Evolutionary conservation across 345 rosid genomes (phyloP), one percentile per base, ranked within the genome.

Genomic region (Pistacia integerrima): DNA sequence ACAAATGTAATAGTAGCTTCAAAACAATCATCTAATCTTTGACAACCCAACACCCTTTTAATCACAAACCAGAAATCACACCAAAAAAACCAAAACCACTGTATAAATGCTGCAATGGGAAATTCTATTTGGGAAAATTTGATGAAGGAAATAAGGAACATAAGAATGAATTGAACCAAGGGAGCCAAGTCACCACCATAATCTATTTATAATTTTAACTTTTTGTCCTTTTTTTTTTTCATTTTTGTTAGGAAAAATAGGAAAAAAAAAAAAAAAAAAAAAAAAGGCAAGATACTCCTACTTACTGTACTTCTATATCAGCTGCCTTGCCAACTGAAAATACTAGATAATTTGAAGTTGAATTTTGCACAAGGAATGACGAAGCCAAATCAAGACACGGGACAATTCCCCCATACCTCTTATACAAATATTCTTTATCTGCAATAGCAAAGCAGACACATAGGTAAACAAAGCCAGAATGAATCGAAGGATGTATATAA

Each of bases 151-250:
- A 66, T 13, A 3, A 13, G n/a, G 13, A 74, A 72, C n/a, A 17
- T 64, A 74, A 28, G 48, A 81, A 78, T 80, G 61, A 74, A 81
- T 67, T 75, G 75, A 72, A 78, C 68, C 74, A 58, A 58, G 69
- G 76, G 74, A 74, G 74, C 68, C 61, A 76, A 83, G 66, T 73
- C 69, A 74, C 79, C 80, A 76, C 81, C 69, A 67, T 51, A 59
- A 81, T 67, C 82, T 79, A 81, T 82, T 84, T 77, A 79, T 84
- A 84, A 83, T 71, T 81, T 77, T 67, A 72, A 69, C 63, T 73
- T 77, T 74, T 75, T 16, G 76, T 73, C 57, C 30, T 62, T 36
- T 66, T 67, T 70, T 74, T 62, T 67, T 22, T 28, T 51, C n/a
- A 20, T 56, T 25, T 61, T 51, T 8, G 54, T 51, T 57, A 41